Evolutionary conservation across 768 basidiomycete species (phyloP), one percentile per base, ranked within the genome.

Genomic region (Tephrocybe sp.): DNA sequence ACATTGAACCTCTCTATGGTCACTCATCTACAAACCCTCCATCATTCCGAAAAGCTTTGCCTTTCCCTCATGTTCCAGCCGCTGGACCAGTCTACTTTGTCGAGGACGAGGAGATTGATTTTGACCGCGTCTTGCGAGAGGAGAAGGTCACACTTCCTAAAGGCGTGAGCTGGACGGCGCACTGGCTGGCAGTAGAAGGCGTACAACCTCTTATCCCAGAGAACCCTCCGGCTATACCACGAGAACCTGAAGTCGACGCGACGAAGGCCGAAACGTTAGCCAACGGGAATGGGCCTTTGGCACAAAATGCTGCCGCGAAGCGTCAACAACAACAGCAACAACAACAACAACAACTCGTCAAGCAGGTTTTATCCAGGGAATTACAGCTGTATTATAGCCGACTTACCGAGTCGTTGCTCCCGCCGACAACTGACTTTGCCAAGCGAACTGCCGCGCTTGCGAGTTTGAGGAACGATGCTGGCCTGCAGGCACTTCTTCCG

Each of bases 171-270:
- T 95, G 91, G 87, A 88, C 85, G 0, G 95, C 97, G 2, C 97
- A 99, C 65, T 99, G 97, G 97, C 78, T 99, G 30, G 95, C 95
- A 0, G 93, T 99, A 34, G 97, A 99, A 60, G 97, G 97, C 20
- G 89, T 99, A 11, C 97, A 98, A 62, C 57, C 62, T 22, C 53
- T 60, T 13, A 53, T 60, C 3, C 58, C 58, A n/a, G 58, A 60
- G 54, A 59, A 52, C 49, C 64, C 51, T 42, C 62, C 51, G 36
- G 62, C 55, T 52, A 59, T 51, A 52, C 56, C 45, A 45, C 62
- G 55, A 39, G 60, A 60, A n/a, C 62, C 63, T 20, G 61, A 65
- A 42, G 56, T 66, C 14, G 62, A 66, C 9, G 61, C 68, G 31
- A 63, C 67, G 38, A 66, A 76, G 52, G 39, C 65, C 19, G 54